Base-by-base conservation (phyloP, 371 early-diverging fungal genomes). In the Actinomortierella ambigua region DNA sequence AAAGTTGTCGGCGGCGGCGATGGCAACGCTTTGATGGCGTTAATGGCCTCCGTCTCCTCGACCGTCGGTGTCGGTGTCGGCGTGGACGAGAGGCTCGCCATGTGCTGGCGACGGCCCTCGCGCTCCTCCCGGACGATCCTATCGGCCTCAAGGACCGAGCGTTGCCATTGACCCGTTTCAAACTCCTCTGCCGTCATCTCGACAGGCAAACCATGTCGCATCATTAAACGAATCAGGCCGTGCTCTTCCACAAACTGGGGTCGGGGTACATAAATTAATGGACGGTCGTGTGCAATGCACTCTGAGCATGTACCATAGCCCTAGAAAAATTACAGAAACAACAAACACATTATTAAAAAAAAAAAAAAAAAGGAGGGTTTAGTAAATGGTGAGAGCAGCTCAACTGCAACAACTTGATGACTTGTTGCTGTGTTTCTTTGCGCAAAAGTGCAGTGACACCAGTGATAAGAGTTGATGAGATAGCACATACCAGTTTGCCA, bases 271-370 rank as follows among this genome's bases (percentile, higher is more conserved):
- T 90, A 93, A 2, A 93, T 85, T 54, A 93, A 81, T 1, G 93
- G 90, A 8, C 82, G 87, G 1, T 76, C 67, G 62, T 89, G 89
- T 3, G 89, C 91, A 24, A 91, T 88, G 51, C 89, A 88, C 69
- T 93, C 93, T 5, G 90, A 87, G 66, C 93, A 93, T 1, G 90
- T 91, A 28, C 91, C 91, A 69, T 92, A 93, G 3, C 93, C 93
- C 69, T 84, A 82, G 24, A 20, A 26, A 18, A 9, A 46, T 15
- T 20, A 5, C 3, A 40, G 28, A 39, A 18, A 8, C 23, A 2
- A n/a, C 23, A 53, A 50, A 17, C 5, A 7, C 13, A 1, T 55
- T 26, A 7, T 43, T 22, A 15, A 39, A 49, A 46, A 26, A 27
- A 18, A 9, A 7, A 14, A 13, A 24, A 57, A 24, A n/a, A 55